Evolutionary conservation across 2,329 filamentous ascomycete genomes (phyloP), one percentile per base, ranked within the genome.

Genomic region (Venturia aucupariae): DNA sequence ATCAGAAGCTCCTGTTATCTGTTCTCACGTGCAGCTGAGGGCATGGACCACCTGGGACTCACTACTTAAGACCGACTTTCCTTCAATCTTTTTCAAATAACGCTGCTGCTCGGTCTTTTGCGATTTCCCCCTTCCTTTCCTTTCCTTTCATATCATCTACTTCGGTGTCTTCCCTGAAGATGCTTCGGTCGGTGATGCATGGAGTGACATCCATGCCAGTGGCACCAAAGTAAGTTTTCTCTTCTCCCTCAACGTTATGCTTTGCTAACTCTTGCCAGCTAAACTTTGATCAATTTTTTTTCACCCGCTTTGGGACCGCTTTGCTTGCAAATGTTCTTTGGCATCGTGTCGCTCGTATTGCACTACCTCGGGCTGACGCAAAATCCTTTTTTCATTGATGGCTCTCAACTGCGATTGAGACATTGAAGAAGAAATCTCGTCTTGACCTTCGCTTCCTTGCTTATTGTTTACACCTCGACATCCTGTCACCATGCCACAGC

Each of bases 281-380:
- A 6, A 46, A 46, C n/a, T 46, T 46, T 15, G 19, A 17, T 44
- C 41, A 44, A 44, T n/a, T 44, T 44, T 44, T 44, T 44, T 44
- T 3, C 7, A 19, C 41, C 41, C 17, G 41, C 17, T 19, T 17
- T 15, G 17, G 41, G 19, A 19, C 41, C 41, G 41, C 41, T 44
- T 44, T 19, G 41, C 41, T 17, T 44, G 41, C 41, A 44, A 44
- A 44, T 44, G 41, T 44, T 44, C 41, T 19, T 19, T 44, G 72
- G 76, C 85, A 89, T 83, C 76, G 87, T 89, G 86, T 89, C 85
- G 84, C 82, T 80, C 82, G 86, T 85, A 84, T 87, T 83, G 86
- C 87, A 89, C 86, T 89, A 82, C 79, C 81, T 84, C 85, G 81
- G 80, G 84, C 84, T 75, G 86, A 89, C 81, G 87, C 87, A 84